A percentile compares a stretch with the other conserved stretches of the same genome.
phyloP scores from a whole-genome alignment of 768 basidiomycete genomes.

The Podaxis carcinomalis region DNA sequence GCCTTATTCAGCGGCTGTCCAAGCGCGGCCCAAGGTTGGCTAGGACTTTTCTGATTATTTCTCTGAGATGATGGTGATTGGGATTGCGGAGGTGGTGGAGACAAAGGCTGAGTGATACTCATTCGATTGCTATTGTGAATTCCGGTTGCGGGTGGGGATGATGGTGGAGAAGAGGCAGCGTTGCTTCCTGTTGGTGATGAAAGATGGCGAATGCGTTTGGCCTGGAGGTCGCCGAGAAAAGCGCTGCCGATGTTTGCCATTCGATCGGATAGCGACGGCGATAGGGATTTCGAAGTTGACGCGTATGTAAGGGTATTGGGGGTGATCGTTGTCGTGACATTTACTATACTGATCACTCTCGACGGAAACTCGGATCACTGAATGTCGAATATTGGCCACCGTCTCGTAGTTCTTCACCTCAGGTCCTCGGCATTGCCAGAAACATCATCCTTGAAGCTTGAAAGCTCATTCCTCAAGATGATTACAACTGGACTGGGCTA shows the following conservation, averaged over 20 bases:
- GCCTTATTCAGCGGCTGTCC: conserved; percentile 18
- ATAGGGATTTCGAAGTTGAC: not conserved
- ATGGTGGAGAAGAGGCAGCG: conserved; percentile 31
- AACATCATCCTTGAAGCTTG: no score
- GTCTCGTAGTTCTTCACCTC: no score
- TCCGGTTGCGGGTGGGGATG: conserved; percentile 35
- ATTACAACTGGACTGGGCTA: no score
- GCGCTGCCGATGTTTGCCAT: conserved; percentile 71
- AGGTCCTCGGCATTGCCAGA: no score
- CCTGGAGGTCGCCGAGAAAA: conserved; percentile 66
- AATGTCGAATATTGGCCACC: no score
- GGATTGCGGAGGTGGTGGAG: conserved; percentile 17
- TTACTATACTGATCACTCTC: not conserved
- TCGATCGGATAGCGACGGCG: not conserved
- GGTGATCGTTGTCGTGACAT: not conserved
- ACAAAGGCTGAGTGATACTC: not conserved
- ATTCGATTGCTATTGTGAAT: not conserved
- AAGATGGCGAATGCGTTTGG: conserved; percentile 56
- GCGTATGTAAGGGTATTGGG: not conserved
- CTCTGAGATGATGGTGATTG: not conserved
- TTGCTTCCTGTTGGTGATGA: conserved; percentile 44
- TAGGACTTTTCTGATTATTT: not conserved
- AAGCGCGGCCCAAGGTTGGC: conserved; percentile 4
- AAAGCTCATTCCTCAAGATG: no score
- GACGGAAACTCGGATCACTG: no score